Evolutionary conservation across 2,329 filamentous ascomycete genomes (phyloP), one percentile per base, ranked within the genome.

Genomic region (Ophiostoma sp.): DNA sequence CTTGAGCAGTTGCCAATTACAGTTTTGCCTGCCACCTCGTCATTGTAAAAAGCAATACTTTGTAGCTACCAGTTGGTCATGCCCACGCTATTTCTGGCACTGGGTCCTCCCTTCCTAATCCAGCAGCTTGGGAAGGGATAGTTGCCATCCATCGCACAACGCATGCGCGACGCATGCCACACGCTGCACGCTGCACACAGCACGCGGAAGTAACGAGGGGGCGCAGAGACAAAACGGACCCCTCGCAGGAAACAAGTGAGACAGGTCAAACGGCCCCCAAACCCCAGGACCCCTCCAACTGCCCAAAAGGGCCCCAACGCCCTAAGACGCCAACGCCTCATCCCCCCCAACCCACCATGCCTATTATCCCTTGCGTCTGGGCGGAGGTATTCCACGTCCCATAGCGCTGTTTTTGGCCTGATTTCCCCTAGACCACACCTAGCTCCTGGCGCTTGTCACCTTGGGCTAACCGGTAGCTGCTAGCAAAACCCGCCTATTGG

Each of bases 61-160:
- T 33, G 25, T 33, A 19, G 33, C 59, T 39, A 9, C 19, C 59
- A 63, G 33, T n/a, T 39, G 33, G 33, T 22, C 8, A 45, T 9
- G n/a, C 45, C 33, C 48, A 15, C 31, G 31, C 66, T 69, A 55
- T 55, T 69, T 55, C 66, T 50, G 66, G 66, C 66, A 22, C 7
- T 48, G 19, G 63, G 22, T 6, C 63, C 15, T 19, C 36, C 63
- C 63, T 66, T 42, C 63, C 39, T 31, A 50, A 69, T 69, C 66
- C 66, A 69, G 66, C 45, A 33, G 66, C 42, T 36, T 69, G 45
- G 66, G 66, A 69, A 69, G 66, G 45, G 66, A 69, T 33, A 36
- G 45, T 25, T 50, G 39, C 42, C 63, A 48, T 12, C 63, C 36
- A 42, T 63, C 19, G 25, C 59, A 63, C 59, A 64, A 22, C 33